Evolutionary conservation across 371 early-diverging fungal genomes (phyloP).

Genomic region (Parasitella parasitica): DNA sequence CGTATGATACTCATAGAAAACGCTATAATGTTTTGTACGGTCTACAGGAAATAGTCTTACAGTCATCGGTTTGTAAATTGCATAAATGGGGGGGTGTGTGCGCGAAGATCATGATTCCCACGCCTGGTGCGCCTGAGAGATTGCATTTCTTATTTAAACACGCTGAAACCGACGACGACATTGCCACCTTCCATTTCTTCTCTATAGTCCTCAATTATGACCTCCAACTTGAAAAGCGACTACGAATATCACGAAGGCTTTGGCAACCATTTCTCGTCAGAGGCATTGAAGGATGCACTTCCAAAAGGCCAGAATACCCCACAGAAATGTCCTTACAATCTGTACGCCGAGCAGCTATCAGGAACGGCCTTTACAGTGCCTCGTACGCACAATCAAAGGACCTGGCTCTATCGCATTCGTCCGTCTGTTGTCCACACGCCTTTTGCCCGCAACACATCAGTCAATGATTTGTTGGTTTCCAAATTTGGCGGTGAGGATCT

Average conservation of each 20-base stretch:
- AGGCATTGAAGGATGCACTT: constrained; percentile 85
- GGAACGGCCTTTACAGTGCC: constrained; percentile 95
- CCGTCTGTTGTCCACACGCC: constrained; percentile 90
- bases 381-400: constrained; percentile 80
- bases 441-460: constrained; percentile 47
- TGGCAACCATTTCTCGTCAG: constrained; percentile 82
- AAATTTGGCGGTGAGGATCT: constrained; percentile 55
- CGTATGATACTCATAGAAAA: neutral
- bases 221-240: neutral
- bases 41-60: neutral
- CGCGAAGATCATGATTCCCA: too few relatives aligned
- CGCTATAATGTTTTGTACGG: neutral
- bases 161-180: neutral
- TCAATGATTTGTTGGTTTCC: constrained; percentile 49
- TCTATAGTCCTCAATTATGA: neutral
- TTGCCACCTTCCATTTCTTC: neutral
- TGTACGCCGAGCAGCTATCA: constrained; percentile 95
- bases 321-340: constrained; percentile 85
- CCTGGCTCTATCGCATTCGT: constrained; percentile 95
- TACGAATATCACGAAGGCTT: constrained; percentile 73
- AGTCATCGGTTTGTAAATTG: neutral
- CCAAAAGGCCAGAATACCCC: constrained; percentile 95
- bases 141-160: neutral
- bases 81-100: too few relatives aligned
- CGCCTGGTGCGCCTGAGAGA: neutral